phyloP scores from a whole-genome alignment of 495 filamentous ascomycete genomes.

The Aspergillus haitiensis region DNA sequence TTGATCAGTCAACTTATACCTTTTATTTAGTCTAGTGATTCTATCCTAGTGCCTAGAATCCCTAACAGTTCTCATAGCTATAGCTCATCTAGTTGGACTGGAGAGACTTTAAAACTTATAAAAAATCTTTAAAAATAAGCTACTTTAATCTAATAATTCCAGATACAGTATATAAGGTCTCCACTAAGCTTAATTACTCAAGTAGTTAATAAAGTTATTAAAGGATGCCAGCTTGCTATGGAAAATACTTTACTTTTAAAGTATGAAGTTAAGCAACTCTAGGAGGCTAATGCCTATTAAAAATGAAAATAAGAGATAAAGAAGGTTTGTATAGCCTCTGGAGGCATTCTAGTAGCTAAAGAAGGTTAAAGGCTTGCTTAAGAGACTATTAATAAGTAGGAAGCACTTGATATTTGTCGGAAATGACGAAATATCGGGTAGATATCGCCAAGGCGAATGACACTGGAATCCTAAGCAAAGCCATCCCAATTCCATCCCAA shows the following conservation, averaged over 20 bases:
- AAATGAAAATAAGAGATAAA: not conserved
- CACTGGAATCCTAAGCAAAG: too few relatives aligned
- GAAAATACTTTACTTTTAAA: constrained; percentile 5
- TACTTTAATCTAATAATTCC: not conserved
- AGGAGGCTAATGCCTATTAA: not conserved
- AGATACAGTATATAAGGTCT: not conserved
- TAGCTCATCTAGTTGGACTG: not conserved
- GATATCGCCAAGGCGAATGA: too few relatives aligned
- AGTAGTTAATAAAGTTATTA: constrained; percentile 3
- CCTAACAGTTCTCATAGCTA: too few relatives aligned
- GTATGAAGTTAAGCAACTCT: constrained; percentile 1
- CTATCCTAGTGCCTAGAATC: too few relatives aligned
- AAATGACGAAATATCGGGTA: too few relatives aligned
- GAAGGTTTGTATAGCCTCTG: not conserved
- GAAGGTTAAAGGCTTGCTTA: not conserved
- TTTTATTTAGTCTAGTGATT: too few relatives aligned
- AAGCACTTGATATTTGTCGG: too few relatives aligned
- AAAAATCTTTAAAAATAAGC: constrained; percentile 1
- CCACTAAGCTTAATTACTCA: not conserved
- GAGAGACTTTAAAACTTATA: not conserved
- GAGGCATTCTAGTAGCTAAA: not conserved
- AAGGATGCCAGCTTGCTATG: not conserved
- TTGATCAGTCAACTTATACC: too few relatives aligned
- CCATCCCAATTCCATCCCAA: too few relatives aligned
- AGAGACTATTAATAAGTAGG: not conserved